A percentile compares a stretch with the other conserved stretches of the same genome.
Evolutionary conservation across 305 asterid species (phyloP).

Genomic region (Solanum hybrid): DNA sequence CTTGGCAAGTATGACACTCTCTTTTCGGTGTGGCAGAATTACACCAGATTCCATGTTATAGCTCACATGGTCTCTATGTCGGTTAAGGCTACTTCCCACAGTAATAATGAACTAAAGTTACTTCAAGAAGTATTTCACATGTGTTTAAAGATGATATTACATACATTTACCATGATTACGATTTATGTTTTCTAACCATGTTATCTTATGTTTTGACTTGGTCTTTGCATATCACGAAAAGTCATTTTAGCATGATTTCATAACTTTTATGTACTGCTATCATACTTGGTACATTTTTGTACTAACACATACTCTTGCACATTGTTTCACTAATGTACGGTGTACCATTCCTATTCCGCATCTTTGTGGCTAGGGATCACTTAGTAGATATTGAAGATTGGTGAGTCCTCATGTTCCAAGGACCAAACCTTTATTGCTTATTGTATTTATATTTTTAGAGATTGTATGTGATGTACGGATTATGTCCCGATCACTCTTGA

Average conservation of each 20-base stretch:
- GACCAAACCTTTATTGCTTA: neutral
- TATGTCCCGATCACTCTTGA: neutral
- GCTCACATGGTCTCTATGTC: neutral
- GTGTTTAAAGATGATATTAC: no score
- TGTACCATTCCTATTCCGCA: neutral
- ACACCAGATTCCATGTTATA: neutral
- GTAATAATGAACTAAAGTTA: neutral
- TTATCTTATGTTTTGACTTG: neutral
- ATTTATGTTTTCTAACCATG: neutral
- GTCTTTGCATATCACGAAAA: neutral
- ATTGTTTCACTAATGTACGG: neutral
- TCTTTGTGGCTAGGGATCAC: neutral
- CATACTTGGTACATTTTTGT: no score
- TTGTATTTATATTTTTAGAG: neutral
- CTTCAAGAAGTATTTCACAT: neutral
- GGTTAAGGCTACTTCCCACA: neutral
- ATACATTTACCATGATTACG: neutral
- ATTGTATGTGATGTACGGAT: neutral
- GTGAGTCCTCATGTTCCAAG: neutral
- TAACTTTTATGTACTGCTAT: neutral
- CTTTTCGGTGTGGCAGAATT: neutral
- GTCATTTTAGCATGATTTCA: neutral
- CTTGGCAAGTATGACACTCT: neutral
- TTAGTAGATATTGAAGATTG: neutral
- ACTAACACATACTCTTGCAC: neutral